Conservation (phyloP, 352 stramenopile species). For the Phytophthora idaei region DNA sequence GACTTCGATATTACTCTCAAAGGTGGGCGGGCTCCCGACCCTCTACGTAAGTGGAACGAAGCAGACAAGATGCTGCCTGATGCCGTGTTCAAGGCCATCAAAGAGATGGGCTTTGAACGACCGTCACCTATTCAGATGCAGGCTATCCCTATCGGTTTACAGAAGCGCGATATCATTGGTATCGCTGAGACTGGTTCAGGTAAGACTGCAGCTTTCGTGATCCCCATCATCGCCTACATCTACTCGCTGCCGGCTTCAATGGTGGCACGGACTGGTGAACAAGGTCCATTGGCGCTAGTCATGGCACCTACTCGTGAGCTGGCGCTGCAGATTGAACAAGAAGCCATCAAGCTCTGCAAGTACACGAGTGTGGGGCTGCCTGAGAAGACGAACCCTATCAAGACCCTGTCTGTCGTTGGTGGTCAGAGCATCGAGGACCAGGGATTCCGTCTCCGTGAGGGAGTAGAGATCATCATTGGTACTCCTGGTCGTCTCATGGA, state of each 20-base stretch:
- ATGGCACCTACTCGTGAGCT: slow-evolving; percentile 99
- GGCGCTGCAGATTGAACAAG: slow-evolving; percentile 97
- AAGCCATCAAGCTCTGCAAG: slow-evolving; percentile 93
- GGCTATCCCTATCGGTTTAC: slow-evolving; percentile 96
- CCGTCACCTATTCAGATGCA: slow-evolving; percentile 99
- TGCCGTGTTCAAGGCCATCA: slow-evolving; percentile 89
- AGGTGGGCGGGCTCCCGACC: slow-evolving; percentile 88
- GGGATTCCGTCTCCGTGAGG: slow-evolving; percentile 94
- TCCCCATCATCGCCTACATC: slow-evolving; percentile 97
- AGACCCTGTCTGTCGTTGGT: slow-evolving; percentile 91
- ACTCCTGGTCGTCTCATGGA: slow-evolving; percentile 98
- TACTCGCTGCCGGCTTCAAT: slow-evolving; percentile 88
- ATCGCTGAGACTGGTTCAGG: slow-evolving; percentile 99
- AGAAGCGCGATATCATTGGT: slow-evolving; percentile 97
- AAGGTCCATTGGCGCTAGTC: slow-evolving; percentile 97
- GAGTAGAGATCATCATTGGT: slow-evolving; percentile 98
- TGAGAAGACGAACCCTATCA: slow-evolving; percentile 69
- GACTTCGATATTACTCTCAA: slow-evolving; percentile 99
- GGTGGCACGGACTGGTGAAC: slow-evolving; percentile 88
- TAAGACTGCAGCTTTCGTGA: slow-evolving; percentile 98
- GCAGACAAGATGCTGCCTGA: slow-evolving; percentile 57
- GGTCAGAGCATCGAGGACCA: slow-evolving; percentile 97
- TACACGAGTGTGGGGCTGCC: slow-evolving; percentile 76
- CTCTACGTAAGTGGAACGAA: slow-evolving; percentile 94
- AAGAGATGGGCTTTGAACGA: slow-evolving; percentile 93